Base-by-base conservation (phyloP, 2,329 filamentous ascomycete genomes). In the Raffaelea ambrosiae region DNA sequence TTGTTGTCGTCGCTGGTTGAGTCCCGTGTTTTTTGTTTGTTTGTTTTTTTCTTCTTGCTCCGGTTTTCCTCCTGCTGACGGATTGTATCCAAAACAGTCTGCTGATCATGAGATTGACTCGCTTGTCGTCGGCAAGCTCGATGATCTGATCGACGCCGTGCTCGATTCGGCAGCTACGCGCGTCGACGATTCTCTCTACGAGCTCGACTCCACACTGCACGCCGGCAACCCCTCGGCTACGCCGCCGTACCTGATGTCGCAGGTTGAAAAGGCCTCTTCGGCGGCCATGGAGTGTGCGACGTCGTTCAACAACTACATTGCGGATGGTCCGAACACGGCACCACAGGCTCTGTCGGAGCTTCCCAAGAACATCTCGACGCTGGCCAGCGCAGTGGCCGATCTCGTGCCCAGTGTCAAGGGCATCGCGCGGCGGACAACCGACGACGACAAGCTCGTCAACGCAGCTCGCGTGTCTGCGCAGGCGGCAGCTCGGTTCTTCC, bases 201-300 rank as follows among this genome's bases (percentile, higher is more conserved):
- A 98, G 66, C 75, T 98, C 40, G 93, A 98, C 66, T 97, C 93
- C 19, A 86, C 86, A 19, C 97, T 97, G 89, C 91, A 97, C 64
- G 93, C 91, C 38, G 93, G 93, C 65, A 98, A 98, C 70, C 93
- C 97, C 69, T 98, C 94, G 60, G 93, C 93, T 1, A 95, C 90
- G 38, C 89, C 93, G 14, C 81, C 91, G 2, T 97, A 94, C 62
- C 90, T 98, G 13, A 74, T 98, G 44, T 97, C 91, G 2, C 91
- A 97, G 64, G 90, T 97, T 50, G 93, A 98, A 63, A 98, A 97
- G 71, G 90, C 93, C 1, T 93, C 90, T 8, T 82, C 89, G 10
- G 95, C 83, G 55, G 88, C 93, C 13, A 97, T 94, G 66, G 93
- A 98, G 63, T 98, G 98, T 66, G 93, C 91, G 2, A 97, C 91